These are phyloP conservation scores for Sugiyamaella xylanicola DNA, from an alignment of 1,139 yeast species.

Conservation along the genomic window DNA sequence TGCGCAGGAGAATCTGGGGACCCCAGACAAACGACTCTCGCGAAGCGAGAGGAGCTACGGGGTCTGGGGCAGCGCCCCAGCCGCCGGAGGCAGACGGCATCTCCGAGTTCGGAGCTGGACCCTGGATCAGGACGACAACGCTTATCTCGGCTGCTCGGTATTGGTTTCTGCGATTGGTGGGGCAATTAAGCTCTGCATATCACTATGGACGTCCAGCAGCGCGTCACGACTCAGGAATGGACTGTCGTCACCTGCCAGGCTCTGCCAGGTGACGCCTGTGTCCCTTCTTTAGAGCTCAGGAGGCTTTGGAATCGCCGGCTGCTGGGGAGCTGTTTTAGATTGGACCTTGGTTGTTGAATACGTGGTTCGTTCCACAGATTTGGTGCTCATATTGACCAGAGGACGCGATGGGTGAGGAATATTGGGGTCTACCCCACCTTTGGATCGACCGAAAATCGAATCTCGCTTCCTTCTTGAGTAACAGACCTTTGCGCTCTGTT, in stretches of 20 bases:
- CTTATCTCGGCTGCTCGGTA: conserved; percentile 3
- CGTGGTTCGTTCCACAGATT: not conserved
- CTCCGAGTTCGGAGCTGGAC: not conserved
- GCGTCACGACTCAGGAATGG: too few species aligned
- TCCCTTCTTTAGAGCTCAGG: too few species aligned
- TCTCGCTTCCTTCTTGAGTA: not conserved
- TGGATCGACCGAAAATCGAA: not conserved
- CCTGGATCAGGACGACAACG: not conserved
- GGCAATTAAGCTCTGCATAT: not conserved
- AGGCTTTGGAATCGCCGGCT: too few species aligned
- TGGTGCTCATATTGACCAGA: too few species aligned
- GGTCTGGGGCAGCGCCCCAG: conserved; percentile 1
- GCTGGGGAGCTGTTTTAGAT: not conserved
- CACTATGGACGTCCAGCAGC: too few species aligned
- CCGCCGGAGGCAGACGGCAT: not conserved
- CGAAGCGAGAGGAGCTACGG: not conserved
- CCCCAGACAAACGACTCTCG: not conserved
- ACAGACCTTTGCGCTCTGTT: not conserved
- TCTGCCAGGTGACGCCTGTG: too few species aligned
- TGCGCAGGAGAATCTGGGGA: not conserved
- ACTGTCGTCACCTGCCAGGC: too few species aligned
- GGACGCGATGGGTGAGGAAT: too few species aligned
- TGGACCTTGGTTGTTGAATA: too few species aligned
- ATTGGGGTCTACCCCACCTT: not conserved
- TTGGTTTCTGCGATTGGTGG: not conserved